Percentiles rank a stretch among this genome's conserved stretches.
phyloP scores from a whole-genome alignment of 345 rosid genomes.

The Rhizophora mangle region DNA sequence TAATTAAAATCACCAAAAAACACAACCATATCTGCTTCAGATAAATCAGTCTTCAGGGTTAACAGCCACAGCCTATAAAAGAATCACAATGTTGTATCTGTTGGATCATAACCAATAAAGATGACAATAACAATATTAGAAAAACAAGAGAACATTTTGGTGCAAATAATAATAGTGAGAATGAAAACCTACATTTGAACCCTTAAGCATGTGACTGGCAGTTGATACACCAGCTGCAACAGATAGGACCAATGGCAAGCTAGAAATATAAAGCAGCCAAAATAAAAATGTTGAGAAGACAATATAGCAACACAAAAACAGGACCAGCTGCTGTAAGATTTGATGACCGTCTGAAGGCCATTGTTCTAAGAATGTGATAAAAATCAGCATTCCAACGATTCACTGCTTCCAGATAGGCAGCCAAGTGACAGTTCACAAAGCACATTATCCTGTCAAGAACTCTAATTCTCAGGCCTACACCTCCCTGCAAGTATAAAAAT shows the following conservation, averaged over 20 bases:
- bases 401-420: conserved; percentile 82
- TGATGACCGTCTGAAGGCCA: conserved; percentile 57
- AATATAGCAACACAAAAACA: conserved; percentile 80
- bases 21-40: conserved; percentile 96
- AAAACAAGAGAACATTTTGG: background rate
- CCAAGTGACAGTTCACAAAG: conserved; percentile 79
- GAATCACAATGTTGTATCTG: conserved; percentile 11
- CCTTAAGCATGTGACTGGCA: conserved; percentile 50
- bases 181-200: conserved; percentile 51
- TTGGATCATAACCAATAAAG: background rate
- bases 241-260: conserved; percentile 69
- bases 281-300: conserved; percentile 73
- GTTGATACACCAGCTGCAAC: conserved; percentile 84
- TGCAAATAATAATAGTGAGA: conserved; percentile 1
- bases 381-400: conserved; percentile 70
- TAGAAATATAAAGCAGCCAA: conserved; percentile 83
- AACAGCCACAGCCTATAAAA: conserved; percentile 44
- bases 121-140: background rate
- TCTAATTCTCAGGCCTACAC: conserved; percentile 75
- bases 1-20: conserved; percentile 98
- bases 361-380: conserved; percentile 59
- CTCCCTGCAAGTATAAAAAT: conserved; percentile 47
- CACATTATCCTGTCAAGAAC: conserved; percentile 66
- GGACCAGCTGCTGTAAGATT: conserved; percentile 65
- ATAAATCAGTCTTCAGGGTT: conserved; percentile 60